phyloP scores from a whole-genome alignment of 768 basidiomycete genomes.

The Serpula lacrymans region DNA sequence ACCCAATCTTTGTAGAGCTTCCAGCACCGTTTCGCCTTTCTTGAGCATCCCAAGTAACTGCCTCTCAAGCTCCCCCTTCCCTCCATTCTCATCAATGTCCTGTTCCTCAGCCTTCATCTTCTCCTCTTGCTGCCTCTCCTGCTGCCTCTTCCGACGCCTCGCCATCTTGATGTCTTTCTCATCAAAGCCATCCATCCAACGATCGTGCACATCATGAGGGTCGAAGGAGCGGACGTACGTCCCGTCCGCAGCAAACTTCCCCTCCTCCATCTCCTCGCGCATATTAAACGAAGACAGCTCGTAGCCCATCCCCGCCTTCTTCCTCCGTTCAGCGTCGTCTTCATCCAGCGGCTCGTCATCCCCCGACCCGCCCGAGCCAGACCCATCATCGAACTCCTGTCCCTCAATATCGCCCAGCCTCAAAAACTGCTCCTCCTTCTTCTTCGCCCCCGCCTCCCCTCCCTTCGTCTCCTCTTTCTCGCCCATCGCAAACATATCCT shows the following conservation, averaged over 20 bases:
- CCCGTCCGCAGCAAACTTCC: slow-evolving; percentile 94
- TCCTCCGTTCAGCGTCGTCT: slow-evolving; percentile 70
- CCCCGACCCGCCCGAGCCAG: slow-evolving; percentile 36
- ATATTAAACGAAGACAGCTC: slow-evolving; percentile 97
- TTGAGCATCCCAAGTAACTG: slow-evolving; percentile 74
- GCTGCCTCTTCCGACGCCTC: slow-evolving; percentile 66
- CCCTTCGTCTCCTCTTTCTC: slow-evolving; percentile 54
- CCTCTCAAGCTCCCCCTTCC: slow-evolving; percentile 58
- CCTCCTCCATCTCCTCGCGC: slow-evolving; percentile 98
- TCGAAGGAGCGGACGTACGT: slow-evolving; percentile 83
- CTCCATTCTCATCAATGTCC: slow-evolving; percentile 67
- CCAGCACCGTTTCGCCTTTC: slow-evolving; percentile 88
- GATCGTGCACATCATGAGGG: slow-evolving; percentile 88
- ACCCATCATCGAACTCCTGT: slow-evolving; percentile 67
- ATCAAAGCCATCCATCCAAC: slow-evolving; percentile 91
- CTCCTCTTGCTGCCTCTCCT: slow-evolving; percentile 69
- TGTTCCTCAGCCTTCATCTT: slow-evolving; percentile 69
- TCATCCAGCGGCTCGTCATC: slow-evolving; percentile 59
- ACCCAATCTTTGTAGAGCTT: slow-evolving; percentile 85
- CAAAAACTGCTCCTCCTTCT: slow-evolving; percentile 69
- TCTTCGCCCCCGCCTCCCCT: slow-evolving; percentile 41
- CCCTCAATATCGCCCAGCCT: slow-evolving; percentile 95
- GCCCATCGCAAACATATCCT: slow-evolving; percentile 77
- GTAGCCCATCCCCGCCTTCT: slow-evolving; percentile 89
- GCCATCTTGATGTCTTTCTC: slow-evolving; percentile 86